Evolutionary conservation across 1,284 basidiomycete species (phyloP), one percentile per base, ranked within the genome.

Genomic region (Lentinula novae-zelandiae): DNA sequence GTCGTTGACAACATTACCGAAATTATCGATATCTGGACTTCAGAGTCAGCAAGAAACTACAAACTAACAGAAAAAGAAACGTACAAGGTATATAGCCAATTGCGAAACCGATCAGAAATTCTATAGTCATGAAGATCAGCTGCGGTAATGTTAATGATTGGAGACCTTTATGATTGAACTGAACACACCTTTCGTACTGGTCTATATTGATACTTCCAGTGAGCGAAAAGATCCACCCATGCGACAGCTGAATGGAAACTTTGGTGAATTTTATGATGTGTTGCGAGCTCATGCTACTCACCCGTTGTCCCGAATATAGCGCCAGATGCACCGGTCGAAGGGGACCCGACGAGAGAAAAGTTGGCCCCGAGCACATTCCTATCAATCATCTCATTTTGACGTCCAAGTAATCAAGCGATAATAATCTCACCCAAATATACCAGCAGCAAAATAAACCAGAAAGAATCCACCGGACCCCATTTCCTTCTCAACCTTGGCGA

Each of bases 251-350:
- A 33, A 27, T 27, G 3, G 3, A 27, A 39, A 8, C 38, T 46
- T 61, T 12, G 2, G 60, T 49, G 55, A 57, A 62, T 51, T 10
- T 49, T 13, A 12, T 15, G 20, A 17, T 39, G 58, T 38, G 44
- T 9, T 9, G 22, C 7, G 10, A 36, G 42, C 5, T 71, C 80
- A 63, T 65, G 10, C 94, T 92, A 2, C 92, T 46, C 22, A 22
- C 44, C 94, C 61, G 96, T 83, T 39, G 92, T 93, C 2, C 95
- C 95, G 63, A 98, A 97, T 60, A 98, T 93, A 0, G 95, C 94
- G 7, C 96, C 95, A 67, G 89, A 92, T 0, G 96, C 96, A 51
- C 96, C 96, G 1, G 95, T 82, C n/a, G 92, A 93, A 0, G 96
- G 95, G n/a, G 89, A 78, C 15, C 93, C 95, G 3, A 95, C 89